Conservation (phyloP, 2,329 filamentous ascomycete genomes). For the Ambrosiella beaveri region DNA sequence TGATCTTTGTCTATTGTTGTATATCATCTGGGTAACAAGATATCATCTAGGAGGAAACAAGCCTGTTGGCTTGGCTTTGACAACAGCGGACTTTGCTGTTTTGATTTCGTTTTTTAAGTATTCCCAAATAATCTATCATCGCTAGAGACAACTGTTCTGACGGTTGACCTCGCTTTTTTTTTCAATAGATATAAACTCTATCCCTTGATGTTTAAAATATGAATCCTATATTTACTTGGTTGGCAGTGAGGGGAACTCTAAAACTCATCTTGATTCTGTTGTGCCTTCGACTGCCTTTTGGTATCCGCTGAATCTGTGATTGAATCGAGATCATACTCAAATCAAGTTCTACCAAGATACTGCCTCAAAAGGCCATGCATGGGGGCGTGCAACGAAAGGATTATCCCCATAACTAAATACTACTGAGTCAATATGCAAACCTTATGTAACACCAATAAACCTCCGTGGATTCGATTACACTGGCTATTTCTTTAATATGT, state of each 20-base stretch:
- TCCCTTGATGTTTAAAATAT: neutral
- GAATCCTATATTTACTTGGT: neutral
- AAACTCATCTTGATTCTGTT: neutral
- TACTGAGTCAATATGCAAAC: no score
- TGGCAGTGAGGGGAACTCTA: no score
- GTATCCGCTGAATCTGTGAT: neutral
- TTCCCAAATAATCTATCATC: neutral
- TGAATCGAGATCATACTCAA: neutral
- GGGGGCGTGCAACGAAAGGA: neutral
- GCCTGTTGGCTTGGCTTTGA: neutral
- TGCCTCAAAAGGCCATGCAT: neutral
- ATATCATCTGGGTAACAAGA: constrained; percentile 6
- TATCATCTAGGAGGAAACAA: constrained; percentile 2
- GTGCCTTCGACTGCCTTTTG: neutral
- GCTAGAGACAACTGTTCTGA: neutral
- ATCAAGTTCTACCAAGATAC: neutral
- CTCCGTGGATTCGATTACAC: no score
- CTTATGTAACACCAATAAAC: no score
- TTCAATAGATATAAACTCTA: neutral
- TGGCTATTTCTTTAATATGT: no score
- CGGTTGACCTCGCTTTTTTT: neutral
- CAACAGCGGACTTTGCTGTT: neutral
- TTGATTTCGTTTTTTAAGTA: neutral
- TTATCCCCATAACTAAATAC: neutral
- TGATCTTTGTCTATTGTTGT: neutral